Base-by-base conservation (phyloP, 768 basidiomycete species). In the Tylopilus cervinicoccineus region DNA sequence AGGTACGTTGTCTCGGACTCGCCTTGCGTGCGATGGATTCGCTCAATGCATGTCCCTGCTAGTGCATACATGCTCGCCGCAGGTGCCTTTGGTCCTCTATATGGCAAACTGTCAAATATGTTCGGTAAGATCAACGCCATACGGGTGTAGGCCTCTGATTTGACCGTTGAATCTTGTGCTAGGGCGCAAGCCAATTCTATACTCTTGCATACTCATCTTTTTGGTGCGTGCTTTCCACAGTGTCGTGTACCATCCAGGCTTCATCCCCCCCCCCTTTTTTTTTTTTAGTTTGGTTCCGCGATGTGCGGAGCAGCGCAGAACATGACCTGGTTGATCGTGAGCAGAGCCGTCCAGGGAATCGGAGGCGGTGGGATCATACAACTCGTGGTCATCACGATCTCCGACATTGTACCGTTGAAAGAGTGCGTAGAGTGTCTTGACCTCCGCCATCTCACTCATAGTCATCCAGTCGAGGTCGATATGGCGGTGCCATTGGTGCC, bases 301-400 rank as follows among this genome's bases (percentile, higher is more conserved):
- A 68, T 92, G 45, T 91, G 87, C 56, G 89, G 89, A 13, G 84
- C 87, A 1, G 88, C 90, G 0, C 84, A 92, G 62, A 81, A 45
- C 47, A 84, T 92, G 79, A 76, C 71, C 3, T 88, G 86, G 90
- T 70, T 93, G 14, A 81, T 90, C 28, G 73, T 86, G 1, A 78
- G 77, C 36, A 79, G 90, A 54, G 89, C 87, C 3, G 70, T 93
- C 3, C 90, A 92, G 62, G 90, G 90, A 9, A 81, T 92, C 27
- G 90, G 90, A 22, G 88, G 87, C 7, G 88, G 87, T 10, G 88
- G 86, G 5, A 84, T 90, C 50, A 71, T 89, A 14, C 86, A 87
- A 59, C 70, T 89, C 53, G 84, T 86, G 7, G 77, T 84, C 42
- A 90, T 91, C 56, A 86, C 80, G 2, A 81, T 90, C 36, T 80